Evolutionary conservation across 192 early-diverging fungal genomes (phyloP), one percentile per base, ranked within the genome.

Genomic region (Spizellomyces punctatus): DNA sequence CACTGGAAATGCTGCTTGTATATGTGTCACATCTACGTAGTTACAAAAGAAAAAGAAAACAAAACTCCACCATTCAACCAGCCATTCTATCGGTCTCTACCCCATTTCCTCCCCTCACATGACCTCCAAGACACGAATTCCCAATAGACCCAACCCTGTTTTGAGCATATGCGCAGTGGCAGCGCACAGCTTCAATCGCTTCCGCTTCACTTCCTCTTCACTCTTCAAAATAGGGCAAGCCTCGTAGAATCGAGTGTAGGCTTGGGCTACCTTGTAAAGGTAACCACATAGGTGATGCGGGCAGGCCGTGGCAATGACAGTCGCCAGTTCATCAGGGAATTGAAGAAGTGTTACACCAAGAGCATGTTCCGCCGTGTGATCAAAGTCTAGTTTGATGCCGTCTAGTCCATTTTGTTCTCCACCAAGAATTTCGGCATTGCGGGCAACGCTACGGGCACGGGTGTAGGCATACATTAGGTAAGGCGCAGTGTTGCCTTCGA

Each of bases 391-490:
- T 54, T 43, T 16, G 12, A 57, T 19, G 46, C n/a, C 4, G 58
- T 58, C 49, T 10, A 22, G 10, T 12, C 36, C 45, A 46, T 52
- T 50, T 9, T 49, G 50, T 27, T 16, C 63, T n/a, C 44, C 21
- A 36, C 3, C 27, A 22, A 42, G 12, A 21, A 42, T 62, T 4
- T 61, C 68, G 59, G 77, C 77, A 10, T 62, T 66, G 17, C 96
- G 95, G 83, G 96, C 92, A 56, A 99, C 91, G 69, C 95, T 96
- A 82, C 92, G 94, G 46, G 97, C 83, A 76, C 98, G 96, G 44
- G 98, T 89, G 78, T 99, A 96, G n/a, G 96, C 91, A 77, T 96
- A 99, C 85, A 98, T 96, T 36, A 99, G 83, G 83, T 99, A 99
- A 19, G 97, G 97, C n/a, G 96, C 98, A 44, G 98, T 99, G 81